phyloP scores from a whole-genome alignment of 441 rosid species.

The Euphorbia celastroides region DNA sequence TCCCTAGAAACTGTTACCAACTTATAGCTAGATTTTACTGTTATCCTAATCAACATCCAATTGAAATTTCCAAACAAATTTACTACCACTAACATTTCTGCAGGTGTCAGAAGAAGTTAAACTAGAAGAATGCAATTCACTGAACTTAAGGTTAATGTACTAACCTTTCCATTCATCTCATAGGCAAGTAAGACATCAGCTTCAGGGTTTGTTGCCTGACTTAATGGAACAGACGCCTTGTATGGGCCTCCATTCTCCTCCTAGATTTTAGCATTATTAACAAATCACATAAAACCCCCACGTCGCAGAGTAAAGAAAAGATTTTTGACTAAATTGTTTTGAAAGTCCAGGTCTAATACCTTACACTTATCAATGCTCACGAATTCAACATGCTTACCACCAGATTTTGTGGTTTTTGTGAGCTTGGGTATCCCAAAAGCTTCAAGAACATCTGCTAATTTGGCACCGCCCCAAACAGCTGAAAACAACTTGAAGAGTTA shows the following conservation, averaged over 20 bases:
- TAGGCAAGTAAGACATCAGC: slow-evolving; percentile 97
- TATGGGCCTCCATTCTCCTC: slow-evolving; percentile 99
- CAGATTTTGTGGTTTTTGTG: slow-evolving; percentile 42
- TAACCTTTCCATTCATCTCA: slow-evolving; percentile 97
- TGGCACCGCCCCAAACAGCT: slow-evolving; percentile 94
- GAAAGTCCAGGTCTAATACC: slow-evolving; percentile 34
- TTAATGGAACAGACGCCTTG: slow-evolving; percentile 88
- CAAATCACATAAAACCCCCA: not conserved
- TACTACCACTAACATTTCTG: not conserved
- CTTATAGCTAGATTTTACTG: not conserved
- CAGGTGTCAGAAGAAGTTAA: not conserved
- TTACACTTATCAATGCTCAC: slow-evolving; percentile 92
- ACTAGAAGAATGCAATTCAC: not conserved
- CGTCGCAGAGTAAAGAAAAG: slow-evolving; percentile 3
- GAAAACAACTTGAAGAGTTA: slow-evolving; percentile 23
- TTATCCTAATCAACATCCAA: not conserved
- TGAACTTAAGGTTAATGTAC: slow-evolving; percentile 4
- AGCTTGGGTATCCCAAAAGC: slow-evolving; percentile 73
- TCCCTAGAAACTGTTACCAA: not conserved
- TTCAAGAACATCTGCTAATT: slow-evolving; percentile 82
- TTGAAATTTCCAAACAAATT: not conserved
- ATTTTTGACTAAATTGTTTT: slow-evolving; percentile 11
- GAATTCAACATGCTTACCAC: slow-evolving; percentile 91
- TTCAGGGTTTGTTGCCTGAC: slow-evolving; percentile 87
- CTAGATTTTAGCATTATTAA: slow-evolving; percentile 30